Evolutionary conservation across 2,329 filamentous ascomycete species (phyloP), one percentile per base, ranked within the genome.

Genomic region (Tolypocladium pustulatum): DNA sequence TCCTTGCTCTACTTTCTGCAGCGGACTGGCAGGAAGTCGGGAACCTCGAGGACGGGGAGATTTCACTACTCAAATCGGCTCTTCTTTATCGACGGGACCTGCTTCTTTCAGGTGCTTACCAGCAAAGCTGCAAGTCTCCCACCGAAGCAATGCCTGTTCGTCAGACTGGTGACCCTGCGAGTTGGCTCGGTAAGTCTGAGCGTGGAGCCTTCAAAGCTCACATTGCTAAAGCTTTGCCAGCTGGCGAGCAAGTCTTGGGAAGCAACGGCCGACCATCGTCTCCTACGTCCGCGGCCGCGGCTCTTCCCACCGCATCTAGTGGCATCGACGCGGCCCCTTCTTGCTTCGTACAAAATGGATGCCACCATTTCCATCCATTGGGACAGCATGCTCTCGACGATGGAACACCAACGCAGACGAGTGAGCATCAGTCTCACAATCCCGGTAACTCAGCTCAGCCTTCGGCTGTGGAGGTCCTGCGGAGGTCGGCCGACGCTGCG

Each of bases 141-240:
- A 64, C 60, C 41, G 69, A 69, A 38, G 59, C 73, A 3, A 55
- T 65, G 54, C 58, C 65, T 32, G 70, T 69, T 10, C 68, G 64
- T 38, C 57, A 60, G 8, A 63, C 60, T 4, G 60, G 68, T 13
- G 64, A 59, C 20, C 59, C 73, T 3, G 66, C 74, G 38, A 71
- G 72, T 57, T 75, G 73, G 73, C 65, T 75, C 41, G 67, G 73
- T 75, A 64, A 62, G 70, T 61, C 27, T 30, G 32, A 34, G n/a
- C 4, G 9, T n/a, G 3, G 1, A 1, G 15, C 6, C 20, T 34
- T 20, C 43, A 9, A 15, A 36, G n/a, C 22, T 3, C 40, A 34
- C 17, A 12, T 37, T 27, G 22, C 58, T 68, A 43, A 71, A 51
- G 22, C 37, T 38, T n/a, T 32, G 13, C 30, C 32, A 74, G 72